Conservation (phyloP, 257 asterid species). For the Echium plantagineum region DNA sequence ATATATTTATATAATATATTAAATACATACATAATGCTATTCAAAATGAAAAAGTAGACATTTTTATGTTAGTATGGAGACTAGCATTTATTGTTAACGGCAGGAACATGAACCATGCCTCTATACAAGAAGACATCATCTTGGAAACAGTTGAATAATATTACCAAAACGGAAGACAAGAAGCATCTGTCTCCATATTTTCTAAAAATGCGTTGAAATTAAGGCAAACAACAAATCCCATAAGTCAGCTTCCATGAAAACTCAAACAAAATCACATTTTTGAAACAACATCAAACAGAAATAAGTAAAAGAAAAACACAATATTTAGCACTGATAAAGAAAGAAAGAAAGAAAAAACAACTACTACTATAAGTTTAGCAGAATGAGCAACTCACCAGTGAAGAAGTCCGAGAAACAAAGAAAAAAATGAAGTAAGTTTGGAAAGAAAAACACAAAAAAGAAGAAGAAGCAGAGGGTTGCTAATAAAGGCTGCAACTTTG, state of each 20-base stretch:
- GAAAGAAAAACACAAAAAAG: slow-evolving; percentile 18
- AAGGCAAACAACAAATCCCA: slow-evolving; percentile 48
- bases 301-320: background rate
- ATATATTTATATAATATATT: slow-evolving; percentile 10
- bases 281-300: slow-evolving; percentile 19
- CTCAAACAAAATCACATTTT: slow-evolving; percentile 35
- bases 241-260: too few species aligned
- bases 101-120: slow-evolving; percentile 26
- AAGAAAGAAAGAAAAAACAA: background rate
- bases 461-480: slow-evolving; percentile 11
- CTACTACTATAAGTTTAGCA: too few species aligned
- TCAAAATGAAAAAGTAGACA: background rate
- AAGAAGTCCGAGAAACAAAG: slow-evolving; percentile 3
- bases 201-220: slow-evolving; percentile 20
- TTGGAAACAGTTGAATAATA: slow-evolving; percentile 47
- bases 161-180: slow-evolving; percentile 59
- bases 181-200: slow-evolving; percentile 50
- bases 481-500: slow-evolving; percentile 7
- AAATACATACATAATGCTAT: slow-evolving; percentile 11
- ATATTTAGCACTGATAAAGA: background rate
- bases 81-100: slow-evolving; percentile 14
- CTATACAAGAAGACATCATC: slow-evolving; percentile 76
- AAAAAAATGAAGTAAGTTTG: slow-evolving; percentile 5
- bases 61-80: slow-evolving; percentile 13
- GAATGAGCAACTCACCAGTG: slow-evolving; percentile 6